Evolutionary conservation across 2,329 filamentous ascomycete genomes (phyloP).

Genomic region (Talaromyces sp.): DNA sequence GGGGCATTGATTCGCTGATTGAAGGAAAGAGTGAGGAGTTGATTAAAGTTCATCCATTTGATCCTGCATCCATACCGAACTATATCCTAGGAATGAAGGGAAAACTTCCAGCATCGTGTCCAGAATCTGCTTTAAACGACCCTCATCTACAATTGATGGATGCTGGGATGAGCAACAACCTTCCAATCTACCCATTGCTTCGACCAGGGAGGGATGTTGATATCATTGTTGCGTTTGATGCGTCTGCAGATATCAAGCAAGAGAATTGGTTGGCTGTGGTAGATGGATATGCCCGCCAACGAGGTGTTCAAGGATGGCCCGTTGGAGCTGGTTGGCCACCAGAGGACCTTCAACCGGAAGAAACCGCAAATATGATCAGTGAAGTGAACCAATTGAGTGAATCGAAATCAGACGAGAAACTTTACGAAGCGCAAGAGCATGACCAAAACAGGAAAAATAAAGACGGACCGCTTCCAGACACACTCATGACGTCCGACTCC

Average conservation of each 20-base stretch:
- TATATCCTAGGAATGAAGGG: slow-evolving; percentile 77
- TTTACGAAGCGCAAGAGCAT: slow-evolving; percentile 52
- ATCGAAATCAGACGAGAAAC: slow-evolving; percentile 58
- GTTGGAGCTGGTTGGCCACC: slow-evolving; percentile 91
- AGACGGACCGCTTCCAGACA: slow-evolving; percentile 2
- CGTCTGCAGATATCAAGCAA: slow-evolving; percentile 83
- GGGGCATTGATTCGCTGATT: slow-evolving; percentile 73
- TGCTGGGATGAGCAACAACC: slow-evolving; percentile 96
- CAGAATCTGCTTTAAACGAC: slow-evolving; percentile 65
- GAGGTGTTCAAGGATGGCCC: slow-evolving; percentile 91
- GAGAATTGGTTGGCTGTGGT: slow-evolving; percentile 94
- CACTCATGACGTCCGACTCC: slow-evolving; percentile 27
- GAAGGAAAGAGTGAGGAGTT: slow-evolving; percentile 77
- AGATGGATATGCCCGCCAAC: slow-evolving; percentile 86
- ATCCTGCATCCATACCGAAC: slow-evolving; percentile 86
- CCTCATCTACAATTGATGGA: slow-evolving; percentile 85
- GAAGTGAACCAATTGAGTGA: slow-evolving; percentile 59
- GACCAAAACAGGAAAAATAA: neutral
- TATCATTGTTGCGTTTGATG: slow-evolving; percentile 87
- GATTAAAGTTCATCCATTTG: slow-evolving; percentile 88
- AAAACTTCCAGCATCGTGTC: slow-evolving; percentile 68
- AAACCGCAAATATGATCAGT: slow-evolving; percentile 61
- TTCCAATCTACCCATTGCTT: slow-evolving; percentile 90
- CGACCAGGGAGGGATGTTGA: slow-evolving; percentile 85
- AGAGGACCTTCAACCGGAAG: slow-evolving; percentile 51